Evolutionary conservation across 139 green algal genomes (phyloP), one percentile per base, ranked within the genome.

Genomic region (Zygnema circumcarinatum): DNA sequence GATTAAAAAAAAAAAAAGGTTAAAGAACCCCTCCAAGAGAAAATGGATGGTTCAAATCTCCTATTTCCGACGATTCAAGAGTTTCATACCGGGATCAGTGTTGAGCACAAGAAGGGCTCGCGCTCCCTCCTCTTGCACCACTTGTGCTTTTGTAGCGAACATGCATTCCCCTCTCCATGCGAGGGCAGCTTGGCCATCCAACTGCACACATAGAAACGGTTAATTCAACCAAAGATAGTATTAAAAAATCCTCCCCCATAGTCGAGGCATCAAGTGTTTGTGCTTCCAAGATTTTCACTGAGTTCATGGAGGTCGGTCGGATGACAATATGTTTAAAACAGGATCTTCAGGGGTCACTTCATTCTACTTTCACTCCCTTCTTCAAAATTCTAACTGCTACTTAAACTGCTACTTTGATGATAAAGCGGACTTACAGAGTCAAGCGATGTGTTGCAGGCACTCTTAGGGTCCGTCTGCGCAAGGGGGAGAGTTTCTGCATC

Each of bases 71-170:
- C n/a, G n/a, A n/a, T n/a, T n/a, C n/a, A n/a, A n/a, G 16, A 41
- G 69, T 22, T 39, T 39, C 11, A 25, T 56, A 88, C 82, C 67
- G 41, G 75, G 40, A 41, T 68, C 82, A 2, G 31, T 83, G 82
- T 83, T 88, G 36, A 88, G 79, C 69, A 88, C 82, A 52, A 88
- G 67, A 2, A 67, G 68, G 36, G 36, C 82, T 72, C 32, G 40
- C 31, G 82, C 82, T 33, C 82, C 82, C 25, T 25, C n/a, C 0
- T 62, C 40, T 56, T 88, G 82, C 1, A 35, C 82, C 22, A 38
- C n/a, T 21, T 22, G 33, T 35, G 82, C 82, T 35, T 88, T 88
- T 21, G 29, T 22, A 47, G 67, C 29, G 33, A 88, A 88, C 16
- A 84, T 36, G 67, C 82, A 88, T 3, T 88, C 82, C 1, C 82